Evolutionary conservation across 768 basidiomycete species (phyloP).

Genomic region (Exidia glandulosa): DNA sequence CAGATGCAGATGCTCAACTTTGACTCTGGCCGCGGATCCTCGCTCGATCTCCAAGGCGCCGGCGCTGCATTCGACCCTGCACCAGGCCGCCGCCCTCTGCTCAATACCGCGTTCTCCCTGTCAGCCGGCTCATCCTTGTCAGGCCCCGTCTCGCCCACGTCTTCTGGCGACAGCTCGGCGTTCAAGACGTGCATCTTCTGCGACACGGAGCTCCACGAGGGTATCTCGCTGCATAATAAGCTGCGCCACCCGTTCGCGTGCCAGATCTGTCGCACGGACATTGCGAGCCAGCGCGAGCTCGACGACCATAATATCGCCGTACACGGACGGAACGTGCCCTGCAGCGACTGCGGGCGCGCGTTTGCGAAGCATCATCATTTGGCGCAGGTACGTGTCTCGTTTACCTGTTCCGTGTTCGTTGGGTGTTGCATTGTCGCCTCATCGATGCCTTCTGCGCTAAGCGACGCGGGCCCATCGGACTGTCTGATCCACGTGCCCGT

Average conservation of each 20-base stretch:
- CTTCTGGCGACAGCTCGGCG: neutral
- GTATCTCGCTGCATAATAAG: neutral
- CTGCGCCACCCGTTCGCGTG: slow-evolving; percentile 1
- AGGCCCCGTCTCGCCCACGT: neutral
- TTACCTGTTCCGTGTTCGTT: neutral
- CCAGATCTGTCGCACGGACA: neutral
- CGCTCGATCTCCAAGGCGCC: too few species aligned
- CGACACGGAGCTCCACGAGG: slow-evolving; percentile 1
- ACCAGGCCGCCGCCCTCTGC: neutral
- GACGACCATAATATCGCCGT: neutral
- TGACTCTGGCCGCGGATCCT: too few species aligned
- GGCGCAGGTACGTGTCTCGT: neutral
- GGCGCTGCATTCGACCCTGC: neutral
- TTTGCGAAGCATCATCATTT: neutral
- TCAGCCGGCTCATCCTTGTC: neutral
- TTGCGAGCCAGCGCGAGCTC: neutral
- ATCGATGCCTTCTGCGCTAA: neutral
- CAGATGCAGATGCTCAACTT: too few species aligned
- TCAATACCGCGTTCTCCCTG: neutral
- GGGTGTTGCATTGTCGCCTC: neutral
- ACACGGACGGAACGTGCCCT: neutral
- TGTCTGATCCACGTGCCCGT: neutral
- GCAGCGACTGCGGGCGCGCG: neutral
- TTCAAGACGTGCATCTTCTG: slow-evolving; percentile 1
- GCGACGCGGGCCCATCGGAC: too few species aligned